Evolutionary conservation across 2,329 filamentous ascomycete genomes (phyloP), one percentile per base, ranked within the genome.

Genomic region (Colletotrichum viniferum): DNA sequence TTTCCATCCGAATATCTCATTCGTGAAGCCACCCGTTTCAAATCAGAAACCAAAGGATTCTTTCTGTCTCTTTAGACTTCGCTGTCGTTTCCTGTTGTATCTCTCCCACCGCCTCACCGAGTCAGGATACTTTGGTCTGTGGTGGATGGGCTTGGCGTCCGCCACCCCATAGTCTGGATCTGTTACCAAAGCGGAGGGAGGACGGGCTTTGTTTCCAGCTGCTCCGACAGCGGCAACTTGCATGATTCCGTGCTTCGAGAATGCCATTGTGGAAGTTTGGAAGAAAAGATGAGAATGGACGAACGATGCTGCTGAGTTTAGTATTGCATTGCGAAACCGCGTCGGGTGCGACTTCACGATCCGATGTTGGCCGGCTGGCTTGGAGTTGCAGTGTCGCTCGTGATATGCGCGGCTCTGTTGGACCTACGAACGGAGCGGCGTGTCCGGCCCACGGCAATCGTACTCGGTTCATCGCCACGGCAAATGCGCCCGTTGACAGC

Each of bases 1-100:
- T 55, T 14, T 28, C 55, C 13, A 18, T 7, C 60, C 9, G 21
- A 52, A 38, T 38, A 18, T 26, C 48, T 14, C 36, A 10, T 32
- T 60, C 16, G 58, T 36, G 36, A 73, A 52, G n/a, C 64, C 32
- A 48, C 9, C 26, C 34, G 73, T 76, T 76, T 76, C 73, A 73
- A 43, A 73, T 64, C 28, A 38, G 73, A 75, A 75, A 75, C 73
- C 8, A n/a, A 26, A 43, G 16, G 10, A 9, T 32, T 8, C 14
- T 64, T 18, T 52, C n/a, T 18, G 12, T 4, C 21, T 1, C 43
- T 52, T 48, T 63, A 55, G 16, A 62, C 56, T 63, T 61, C 32
- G 14, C 26, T 26, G 26, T 52, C 28, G 10, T 64, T 48, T 36
- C 26, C 28, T 62, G 12, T 18, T n/a, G 28, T 63, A 52, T 69